A percentile compares a stretch with the other conserved stretches of the same genome.
These are phyloP conservation scores for Raffaelea albimanens DNA, from an alignment of 2,329 filamentous ascomycete genomes.

Conservation along the genomic window DNA sequence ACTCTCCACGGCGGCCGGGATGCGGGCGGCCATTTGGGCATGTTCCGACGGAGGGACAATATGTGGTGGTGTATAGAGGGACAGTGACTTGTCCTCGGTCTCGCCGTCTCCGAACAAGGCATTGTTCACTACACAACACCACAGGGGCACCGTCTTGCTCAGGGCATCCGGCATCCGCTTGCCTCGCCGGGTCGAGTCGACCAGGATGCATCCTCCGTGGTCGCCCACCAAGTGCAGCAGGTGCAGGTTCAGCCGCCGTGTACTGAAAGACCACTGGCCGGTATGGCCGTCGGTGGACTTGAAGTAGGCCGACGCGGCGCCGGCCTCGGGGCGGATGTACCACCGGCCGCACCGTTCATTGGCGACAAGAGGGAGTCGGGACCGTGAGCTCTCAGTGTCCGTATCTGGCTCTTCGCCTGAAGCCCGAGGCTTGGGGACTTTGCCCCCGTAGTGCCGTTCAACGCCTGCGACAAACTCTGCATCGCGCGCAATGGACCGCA, in stretches of 20 bases:
- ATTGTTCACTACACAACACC: conserved; percentile 80
- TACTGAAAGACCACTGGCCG: conserved; percentile 84
- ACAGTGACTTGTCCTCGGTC: conserved; percentile 10
- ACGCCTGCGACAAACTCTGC: conserved; percentile 62
- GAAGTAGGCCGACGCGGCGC: conserved; percentile 77
- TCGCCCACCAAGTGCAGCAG: conserved; percentile 58
- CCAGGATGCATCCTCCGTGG: conserved; percentile 62
- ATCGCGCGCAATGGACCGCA: conserved; percentile 69
- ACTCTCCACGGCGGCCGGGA: conserved; percentile 45
- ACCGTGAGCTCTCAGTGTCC: too few species aligned
- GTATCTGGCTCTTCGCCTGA: too few species aligned
- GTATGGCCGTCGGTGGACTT: conserved; percentile 96
- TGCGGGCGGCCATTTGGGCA: conserved; percentile 60
- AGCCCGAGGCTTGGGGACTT: background rate
- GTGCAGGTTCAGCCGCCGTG: conserved; percentile 75
- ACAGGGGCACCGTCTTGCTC: conserved; percentile 87
- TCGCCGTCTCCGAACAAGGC: conserved; percentile 55
- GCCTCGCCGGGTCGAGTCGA: conserved; percentile 86
- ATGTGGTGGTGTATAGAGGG: conserved; percentile 61
- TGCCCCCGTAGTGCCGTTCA: conserved; percentile 32
- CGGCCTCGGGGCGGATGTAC: conserved; percentile 64
- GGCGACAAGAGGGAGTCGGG: conserved; percentile 64
- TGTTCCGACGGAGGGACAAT: conserved; percentile 68
- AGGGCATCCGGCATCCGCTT: conserved; percentile 85
- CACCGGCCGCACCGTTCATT: conserved; percentile 96